phyloP scores from a whole-genome alignment of 23 red algal species.

The Cyanidiococcus yangmingshanensis region DNA sequence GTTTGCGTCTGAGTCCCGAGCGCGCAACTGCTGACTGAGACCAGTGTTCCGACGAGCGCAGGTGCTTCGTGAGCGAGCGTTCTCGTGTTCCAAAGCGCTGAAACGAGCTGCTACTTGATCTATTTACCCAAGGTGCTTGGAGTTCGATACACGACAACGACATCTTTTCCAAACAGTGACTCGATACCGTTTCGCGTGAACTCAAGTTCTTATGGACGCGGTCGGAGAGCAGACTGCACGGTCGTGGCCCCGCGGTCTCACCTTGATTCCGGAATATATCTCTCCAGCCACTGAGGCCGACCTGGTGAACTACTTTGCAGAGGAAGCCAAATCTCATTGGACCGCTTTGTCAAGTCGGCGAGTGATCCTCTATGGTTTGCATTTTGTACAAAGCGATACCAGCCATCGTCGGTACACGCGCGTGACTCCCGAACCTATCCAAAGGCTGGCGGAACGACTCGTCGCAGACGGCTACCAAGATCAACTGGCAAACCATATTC shows the following conservation, averaged over 20 bases:
- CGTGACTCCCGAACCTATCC: background rate
- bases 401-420: background rate
- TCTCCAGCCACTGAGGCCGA: background rate
- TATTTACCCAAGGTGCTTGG: too few relatives aligned
- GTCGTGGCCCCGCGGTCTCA: background rate
- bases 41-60: too few relatives aligned
- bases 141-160: too few relatives aligned
- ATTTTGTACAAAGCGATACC: background rate
- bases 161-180: too few relatives aligned
- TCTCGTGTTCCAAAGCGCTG: too few relatives aligned
- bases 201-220: too few relatives aligned
- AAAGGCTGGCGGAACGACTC: background rate
- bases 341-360: background rate
- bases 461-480: background rate
- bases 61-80: too few relatives aligned
- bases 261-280: background rate
- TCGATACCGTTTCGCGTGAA: too few relatives aligned
- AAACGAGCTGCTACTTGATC: too few relatives aligned
- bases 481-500: conserved; percentile 54
- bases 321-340: background rate
- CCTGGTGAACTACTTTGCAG: background rate
- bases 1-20: too few relatives aligned
- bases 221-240: too few relatives aligned
- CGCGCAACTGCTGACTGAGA: too few relatives aligned
- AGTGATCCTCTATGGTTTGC: background rate